Evolutionary conservation across 2,329 filamentous ascomycete species (phyloP), one percentile per base, ranked within the genome.

Genomic region (Myriosclerotinia curreyana): DNA sequence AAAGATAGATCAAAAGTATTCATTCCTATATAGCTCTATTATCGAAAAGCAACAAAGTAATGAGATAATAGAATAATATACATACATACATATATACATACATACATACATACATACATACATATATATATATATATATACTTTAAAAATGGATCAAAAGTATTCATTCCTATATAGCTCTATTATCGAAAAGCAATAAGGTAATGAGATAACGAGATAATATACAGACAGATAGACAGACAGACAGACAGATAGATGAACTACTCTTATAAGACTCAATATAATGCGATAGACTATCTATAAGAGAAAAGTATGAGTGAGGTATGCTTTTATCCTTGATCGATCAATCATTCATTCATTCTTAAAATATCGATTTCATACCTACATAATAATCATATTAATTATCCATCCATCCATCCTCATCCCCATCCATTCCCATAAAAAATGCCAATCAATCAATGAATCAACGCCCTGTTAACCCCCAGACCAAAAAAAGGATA

Each of bases 281-380:
- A n/a, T n/a, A n/a, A n/a, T n/a, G n/a, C n/a, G n/a, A n/a, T n/a
- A n/a, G n/a, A n/a, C n/a, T n/a, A n/a, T n/a, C n/a, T n/a, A n/a
- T n/a, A n/a, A n/a, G n/a, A n/a, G n/a, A n/a, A n/a, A n/a, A 5
- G 28, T 31, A 31, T 31, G 28, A 6, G 5, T 31, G 6, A 5
- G 28, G 5, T 31, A 31, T 31, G 28, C 28, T 17, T 1, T 20
- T 46, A 22, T 20, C 20, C 28, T 46, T 25, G 46, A n/a, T n/a
- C n/a, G n/a, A n/a, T 31, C 28, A 31, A 48, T 48, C 42, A 48
- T 58, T 58, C 54, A 58, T 58, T 48, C 42, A 48, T 58, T 58
- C 54, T 46, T 58, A 58, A 25, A 31, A 56, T 40, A 58, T 58
- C 14, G 25, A 34, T 3, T 17, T 31, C 28, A 7, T 59, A 59